Percentiles rank a stretch among this genome's conserved stretches.
Conservation (phyloP, 179 eudicot species). For the Patellifolia procumbens region DNA sequence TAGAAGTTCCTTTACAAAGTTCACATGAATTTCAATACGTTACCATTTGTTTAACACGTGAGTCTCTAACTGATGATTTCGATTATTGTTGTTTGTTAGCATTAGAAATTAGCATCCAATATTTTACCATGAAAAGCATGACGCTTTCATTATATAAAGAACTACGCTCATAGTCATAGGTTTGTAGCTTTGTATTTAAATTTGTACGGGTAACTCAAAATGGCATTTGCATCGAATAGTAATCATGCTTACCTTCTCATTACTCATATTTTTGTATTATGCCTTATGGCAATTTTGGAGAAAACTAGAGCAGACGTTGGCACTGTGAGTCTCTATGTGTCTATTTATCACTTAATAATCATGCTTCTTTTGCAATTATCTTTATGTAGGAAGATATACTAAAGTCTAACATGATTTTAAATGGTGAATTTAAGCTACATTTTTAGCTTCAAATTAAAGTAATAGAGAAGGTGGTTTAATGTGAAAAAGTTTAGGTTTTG, state of each 20-base stretch:
- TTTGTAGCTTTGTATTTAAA: not conserved
- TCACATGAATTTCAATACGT: slow-evolving; percentile 16
- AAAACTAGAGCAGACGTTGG: slow-evolving; percentile 24
- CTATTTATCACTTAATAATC: not conserved
- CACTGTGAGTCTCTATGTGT: slow-evolving; percentile 14
- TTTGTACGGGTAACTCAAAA: not conserved
- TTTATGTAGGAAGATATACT: too few species aligned
- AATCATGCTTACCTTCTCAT: not conserved
- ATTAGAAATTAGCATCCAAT: not conserved
- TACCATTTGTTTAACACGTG: not conserved
- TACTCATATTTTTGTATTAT: slow-evolving; percentile 3
- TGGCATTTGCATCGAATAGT: slow-evolving; percentile 14
- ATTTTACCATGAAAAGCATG: slow-evolving; percentile 26
- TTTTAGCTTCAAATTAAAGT: too few species aligned
- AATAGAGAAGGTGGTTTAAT: too few species aligned
- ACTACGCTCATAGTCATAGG: not conserved
- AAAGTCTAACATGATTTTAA: too few species aligned
- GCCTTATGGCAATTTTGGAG: slow-evolving; percentile 1
- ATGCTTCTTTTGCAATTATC: too few species aligned
- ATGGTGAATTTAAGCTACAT: too few species aligned
- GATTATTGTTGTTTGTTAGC: not conserved
- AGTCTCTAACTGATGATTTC: too few species aligned
- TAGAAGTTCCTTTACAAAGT: not conserved
- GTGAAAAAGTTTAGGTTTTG: too few species aligned
- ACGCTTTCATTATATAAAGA: not conserved